Base-by-base conservation (phyloP, 164 flowering plant species). In the Echeveria elegans region DNA sequence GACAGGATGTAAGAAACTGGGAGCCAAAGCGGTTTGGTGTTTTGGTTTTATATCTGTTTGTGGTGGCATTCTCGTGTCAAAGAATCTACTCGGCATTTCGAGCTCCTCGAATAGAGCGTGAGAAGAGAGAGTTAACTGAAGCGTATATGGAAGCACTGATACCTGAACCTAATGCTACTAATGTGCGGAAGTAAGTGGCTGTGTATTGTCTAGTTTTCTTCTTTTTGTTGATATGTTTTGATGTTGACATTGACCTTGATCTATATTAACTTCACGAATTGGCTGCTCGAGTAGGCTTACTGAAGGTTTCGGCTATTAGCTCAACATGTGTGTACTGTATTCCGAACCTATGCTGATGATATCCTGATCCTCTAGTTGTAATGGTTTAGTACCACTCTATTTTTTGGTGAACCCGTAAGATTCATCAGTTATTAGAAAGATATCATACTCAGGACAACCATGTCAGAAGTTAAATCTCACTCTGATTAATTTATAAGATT, bases 81-180 rank as follows among this genome's bases (percentile, higher is more conserved):
- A 79, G 81, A 75, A 68, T 88, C 23, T 85, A 78, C 71, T 29
- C 72, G 72, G 88, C 82, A 16, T 38, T 83, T 70, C 86, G 79
- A 72, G 81, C 84, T 48, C 85, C 88, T 19, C 71, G 72, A 62
- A 56, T 82, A 59, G 73, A 75, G 62, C 85, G 74, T 37, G 78
- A 80, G 69, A 81, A 75, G 69, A 73, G 75, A 75, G 89, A 86
- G 69, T 69, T 89, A 74, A 78, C 89, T 28, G 97, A 94, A 73
- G 94, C 97, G 63, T 94, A 81, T 71, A 90, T 94, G 97, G 98
- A 94, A 75, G 88, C 97, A 68, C 78, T 94, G 79, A 85, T 94
- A 75, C 98, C 98, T 62, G 97, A 89, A 73, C 98, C 98, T 64
- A 78, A 88, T 72, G 90, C 92, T 14, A 71, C 52, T 73, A 94